Evolutionary conservation across 495 filamentous ascomycete species (phyloP), one percentile per base, ranked within the genome.

Genomic region (Friedmanniomyces endolithicus): DNA sequence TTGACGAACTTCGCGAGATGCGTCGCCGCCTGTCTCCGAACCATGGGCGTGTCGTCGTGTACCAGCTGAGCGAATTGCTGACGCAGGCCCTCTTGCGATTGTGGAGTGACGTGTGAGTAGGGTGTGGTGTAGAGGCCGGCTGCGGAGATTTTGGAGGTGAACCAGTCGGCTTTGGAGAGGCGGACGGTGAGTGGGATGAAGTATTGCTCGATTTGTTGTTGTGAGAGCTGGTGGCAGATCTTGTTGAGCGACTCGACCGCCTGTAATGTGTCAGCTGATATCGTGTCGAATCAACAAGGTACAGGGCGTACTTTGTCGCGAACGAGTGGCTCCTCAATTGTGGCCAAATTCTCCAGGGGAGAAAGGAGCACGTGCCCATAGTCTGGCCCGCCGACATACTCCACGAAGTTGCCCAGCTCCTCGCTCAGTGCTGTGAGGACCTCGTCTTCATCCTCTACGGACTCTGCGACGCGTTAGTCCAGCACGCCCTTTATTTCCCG

Each of bases 201-300:
- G 68, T 85, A 83, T 64, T 97, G 86, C 75, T 98, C 94, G 67
- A 97, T 81, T 72, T 98, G 92, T 63, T 87, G 77, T 62, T 87
- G 76, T 31, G 87, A 92, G 34, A 98, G 78, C 66, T 96, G 80
- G 64, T 81, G 78, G 76, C 90, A 95, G 66, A 98, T 96, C 74
- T 96, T 98, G 80, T 97, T 97, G 56, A 98, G 78, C 37, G 94
- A 97, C 68, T 98, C 92, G 64, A 97, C 94, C 60, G 92, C 92
- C 90, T 96, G 65, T 45, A 11, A 56, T 31, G 50, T 67, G 61
- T 57, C 53, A 63, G 64, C 46, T 48, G 24, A 23, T n/a, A 9
- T 31, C 4, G 9, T 31, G 27, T 31, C 9, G 27, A 31, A 9
- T n/a, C 27, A 31, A 9, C 27, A 4, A 31, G 37, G 45, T 11